phyloP scores from a whole-genome alignment of 2,329 filamentous ascomycete species.

The Lecanoromycetidae sp. region DNA sequence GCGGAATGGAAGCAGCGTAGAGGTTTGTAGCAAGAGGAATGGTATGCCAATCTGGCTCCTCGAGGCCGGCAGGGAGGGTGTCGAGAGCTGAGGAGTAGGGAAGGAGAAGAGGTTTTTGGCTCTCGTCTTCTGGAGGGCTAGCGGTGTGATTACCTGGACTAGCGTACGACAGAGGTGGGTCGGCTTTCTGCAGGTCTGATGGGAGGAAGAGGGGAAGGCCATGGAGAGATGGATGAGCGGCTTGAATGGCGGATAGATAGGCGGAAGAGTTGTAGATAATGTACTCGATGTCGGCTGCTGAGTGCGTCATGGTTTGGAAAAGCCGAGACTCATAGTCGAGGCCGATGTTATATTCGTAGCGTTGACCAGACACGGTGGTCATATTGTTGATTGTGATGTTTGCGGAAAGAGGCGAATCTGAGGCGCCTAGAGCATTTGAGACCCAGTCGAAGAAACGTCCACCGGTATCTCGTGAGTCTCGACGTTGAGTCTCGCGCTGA shows the following conservation, averaged over 20 bases:
- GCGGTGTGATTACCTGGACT: constrained; percentile 21
- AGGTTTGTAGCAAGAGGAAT: constrained; percentile 38
- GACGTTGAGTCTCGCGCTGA: constrained; percentile 33
- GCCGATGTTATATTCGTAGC: constrained; percentile 41
- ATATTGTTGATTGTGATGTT: constrained; percentile 28
- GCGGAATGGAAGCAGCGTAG: constrained; percentile 36
- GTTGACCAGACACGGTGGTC: constrained; percentile 26
- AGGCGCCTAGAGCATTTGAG: constrained; percentile 28
- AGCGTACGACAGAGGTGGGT: constrained; percentile 25
- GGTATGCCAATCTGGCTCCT: constrained; percentile 29
- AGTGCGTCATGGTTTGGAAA: constrained; percentile 35
- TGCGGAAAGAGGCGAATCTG: constrained; percentile 21
- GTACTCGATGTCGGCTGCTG: constrained; percentile 31
- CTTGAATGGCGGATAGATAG: constrained; percentile 27
- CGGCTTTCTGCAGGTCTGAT: constrained; percentile 24
- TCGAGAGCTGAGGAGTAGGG: constrained; percentile 31
- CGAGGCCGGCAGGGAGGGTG: constrained; percentile 29
- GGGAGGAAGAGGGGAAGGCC: constrained; percentile 30
- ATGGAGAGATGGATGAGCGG: constrained; percentile 27
- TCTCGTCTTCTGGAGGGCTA: constrained; percentile 19
- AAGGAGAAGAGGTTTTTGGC: constrained; percentile 22
- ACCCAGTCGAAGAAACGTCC: constrained; percentile 29
- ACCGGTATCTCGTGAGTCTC: constrained; percentile 23
- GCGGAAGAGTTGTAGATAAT: constrained; percentile 29
- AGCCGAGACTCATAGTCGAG: constrained; percentile 41